Evolutionary conservation across 768 basidiomycete species (phyloP), one percentile per base, ranked within the genome.

Genomic region (Tremella yokohamensis): DNA sequence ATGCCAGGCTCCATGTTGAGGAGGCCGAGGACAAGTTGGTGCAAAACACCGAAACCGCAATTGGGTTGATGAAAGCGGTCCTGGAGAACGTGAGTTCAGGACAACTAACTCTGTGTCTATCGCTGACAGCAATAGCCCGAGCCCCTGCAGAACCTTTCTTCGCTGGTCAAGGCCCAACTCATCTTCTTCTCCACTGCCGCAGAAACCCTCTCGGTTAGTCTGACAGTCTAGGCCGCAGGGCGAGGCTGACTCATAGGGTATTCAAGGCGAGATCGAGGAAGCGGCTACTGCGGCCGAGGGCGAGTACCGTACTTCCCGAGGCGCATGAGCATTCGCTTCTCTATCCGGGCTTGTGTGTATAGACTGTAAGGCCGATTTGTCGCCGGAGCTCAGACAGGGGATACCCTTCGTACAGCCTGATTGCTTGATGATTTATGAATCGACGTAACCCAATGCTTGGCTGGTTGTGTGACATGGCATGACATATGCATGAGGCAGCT

Each of bases 31-130:
- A 99, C 75, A 90, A 93, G 77, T 84, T 98, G 29, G 96, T 98
- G 4, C 92, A 93, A 75, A 91, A 90, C 81, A 99, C 96, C 20
- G 96, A 99, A 77, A 88, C 93, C 26, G 94, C 93, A 0, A 96
- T 96, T 68, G 89, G 88, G 1, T 83, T 91, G 44, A 94, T 96
- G 92, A 94, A 94, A 81, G 87, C 89, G n/a, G 94, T 98, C 15
- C 82, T 99, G 39, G 94, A 98, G 69, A 97, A 97, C 78, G 93
- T 96, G 63, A 54, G 88, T 81, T 8, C 22, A 15, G 4, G 20
- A 18, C 4, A 3, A 4, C 45, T 22, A 3, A 9, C 4, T 20
- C 22, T 8, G 12, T 50, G 3, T 29, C 15, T 6, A n/a, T 0
- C 52, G 47, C 57, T 64, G 47, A 67, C 48, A 18, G 40, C 40